Conservation (phyloP, 805 yeast genomes). For the Phaffomyces antillensis region DNA sequence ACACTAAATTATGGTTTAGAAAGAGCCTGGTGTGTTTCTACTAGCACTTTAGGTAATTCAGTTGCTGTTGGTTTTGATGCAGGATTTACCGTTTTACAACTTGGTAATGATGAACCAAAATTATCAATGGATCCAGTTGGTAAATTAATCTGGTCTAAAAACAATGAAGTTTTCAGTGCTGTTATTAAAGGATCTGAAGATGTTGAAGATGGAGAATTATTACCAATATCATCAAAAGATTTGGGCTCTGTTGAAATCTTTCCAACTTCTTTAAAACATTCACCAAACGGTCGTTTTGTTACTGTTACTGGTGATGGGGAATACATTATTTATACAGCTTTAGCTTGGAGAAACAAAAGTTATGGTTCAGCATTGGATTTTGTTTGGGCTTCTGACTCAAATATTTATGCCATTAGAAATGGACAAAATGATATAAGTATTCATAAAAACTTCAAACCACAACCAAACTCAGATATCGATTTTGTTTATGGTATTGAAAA, state of each 20-base stretch:
- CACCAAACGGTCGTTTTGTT: constrained; percentile 96
- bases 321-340: constrained; percentile 88
- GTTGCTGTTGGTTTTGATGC: constrained; percentile 93
- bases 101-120: constrained; percentile 93
- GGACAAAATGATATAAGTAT: constrained; percentile 57
- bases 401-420: constrained; percentile 78
- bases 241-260: constrained; percentile 90
- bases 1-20: constrained; percentile 87
- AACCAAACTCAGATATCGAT: constrained; percentile 54
- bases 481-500: constrained; percentile 69
- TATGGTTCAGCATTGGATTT: constrained; percentile 88
- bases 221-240: constrained; percentile 78
- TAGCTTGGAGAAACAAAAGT: constrained; percentile 96
- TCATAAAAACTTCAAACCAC: constrained; percentile 80
- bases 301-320: constrained; percentile 98
- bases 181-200: constrained; percentile 67
- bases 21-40: constrained; percentile 92
- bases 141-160: constrained; percentile 84
- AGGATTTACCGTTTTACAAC: constrained; percentile 79
- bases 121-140: constrained; percentile 91
- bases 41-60: constrained; percentile 63
- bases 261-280: constrained; percentile 81
- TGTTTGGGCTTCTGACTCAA: constrained; percentile 92
- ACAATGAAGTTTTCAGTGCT: constrained; percentile 75
- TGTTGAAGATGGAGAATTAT: constrained; percentile 70